These are phyloP conservation scores for Ambrosia hybrid DNA, from an alignment of 140 eudicot genomes.

Conservation along the genomic window DNA sequence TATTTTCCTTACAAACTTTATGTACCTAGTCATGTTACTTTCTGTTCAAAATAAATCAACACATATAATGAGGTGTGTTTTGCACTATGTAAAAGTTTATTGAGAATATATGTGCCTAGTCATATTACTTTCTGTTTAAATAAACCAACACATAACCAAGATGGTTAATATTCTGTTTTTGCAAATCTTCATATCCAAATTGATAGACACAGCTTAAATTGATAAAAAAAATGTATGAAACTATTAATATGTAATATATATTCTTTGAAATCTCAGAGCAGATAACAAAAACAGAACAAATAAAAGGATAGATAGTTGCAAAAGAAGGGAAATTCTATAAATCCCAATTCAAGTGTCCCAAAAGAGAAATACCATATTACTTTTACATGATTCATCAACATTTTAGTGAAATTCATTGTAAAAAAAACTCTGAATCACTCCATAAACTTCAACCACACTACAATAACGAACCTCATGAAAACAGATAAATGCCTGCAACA, in stretches of 20 bases:
- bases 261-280: constrained; percentile 13
- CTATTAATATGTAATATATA: too few species aligned
- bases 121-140: background rate
- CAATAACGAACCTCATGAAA: constrained; percentile 17
- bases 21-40: background rate
- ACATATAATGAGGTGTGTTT: background rate
- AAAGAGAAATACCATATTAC: constrained; percentile 19
- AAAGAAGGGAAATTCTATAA: constrained; percentile 26
- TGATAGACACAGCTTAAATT: too few species aligned
- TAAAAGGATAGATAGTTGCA: background rate
- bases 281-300: background rate
- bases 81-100: background rate
- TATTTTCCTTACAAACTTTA: background rate
- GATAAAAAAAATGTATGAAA: too few species aligned
- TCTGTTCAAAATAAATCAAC: background rate
- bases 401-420: constrained; percentile 18
- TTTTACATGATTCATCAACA: constrained; percentile 35
- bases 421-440: constrained; percentile 21
- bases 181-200: too few species aligned
- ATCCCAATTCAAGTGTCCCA: constrained; percentile 21
- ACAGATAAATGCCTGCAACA: constrained; percentile 10
- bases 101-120: background rate
- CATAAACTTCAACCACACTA: constrained; percentile 30
- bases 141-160: background rate
- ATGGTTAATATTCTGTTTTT: background rate